Conservation (phyloP, 148 eudicot species). For the Beta vulgaris region DNA sequence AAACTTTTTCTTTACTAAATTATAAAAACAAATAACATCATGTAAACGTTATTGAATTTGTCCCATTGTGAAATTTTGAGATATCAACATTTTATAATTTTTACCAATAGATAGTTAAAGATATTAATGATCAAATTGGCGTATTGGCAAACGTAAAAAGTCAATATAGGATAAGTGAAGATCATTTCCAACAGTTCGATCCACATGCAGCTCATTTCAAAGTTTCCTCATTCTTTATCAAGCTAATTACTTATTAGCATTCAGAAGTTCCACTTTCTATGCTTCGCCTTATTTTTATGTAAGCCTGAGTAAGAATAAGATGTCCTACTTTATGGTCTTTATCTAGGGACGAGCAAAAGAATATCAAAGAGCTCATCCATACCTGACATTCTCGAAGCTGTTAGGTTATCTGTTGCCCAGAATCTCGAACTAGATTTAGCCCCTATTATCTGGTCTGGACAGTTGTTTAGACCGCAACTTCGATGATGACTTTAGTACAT, state of each 20-base stretch:
- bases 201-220: background rate
- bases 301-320: background rate
- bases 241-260: background rate
- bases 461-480: constrained; percentile 63
- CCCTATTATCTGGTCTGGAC: constrained; percentile 40
- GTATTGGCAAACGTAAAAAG: too few species aligned
- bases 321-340: background rate
- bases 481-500: constrained; percentile 60
- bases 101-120: too few species aligned
- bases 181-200: background rate
- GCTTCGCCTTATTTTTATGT: background rate
- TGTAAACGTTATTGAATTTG: too few species aligned
- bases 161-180: too few species aligned
- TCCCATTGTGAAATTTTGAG: too few species aligned
- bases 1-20: too few species aligned
- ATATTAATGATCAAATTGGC: too few species aligned
- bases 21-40: too few species aligned
- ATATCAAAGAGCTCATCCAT: constrained; percentile 1
- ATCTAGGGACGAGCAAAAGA: background rate
- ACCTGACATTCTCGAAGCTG: constrained; percentile 59
- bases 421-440: constrained; percentile 35
- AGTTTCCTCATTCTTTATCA: background rate
- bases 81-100: too few species aligned
- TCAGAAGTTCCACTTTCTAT: background rate
- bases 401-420: constrained; percentile 29